A percentile compares a stretch with the other conserved stretches of the same genome.
Conservation (phyloP, 129 eudicot genomes). For the Scalesia atractyloides region DNA sequence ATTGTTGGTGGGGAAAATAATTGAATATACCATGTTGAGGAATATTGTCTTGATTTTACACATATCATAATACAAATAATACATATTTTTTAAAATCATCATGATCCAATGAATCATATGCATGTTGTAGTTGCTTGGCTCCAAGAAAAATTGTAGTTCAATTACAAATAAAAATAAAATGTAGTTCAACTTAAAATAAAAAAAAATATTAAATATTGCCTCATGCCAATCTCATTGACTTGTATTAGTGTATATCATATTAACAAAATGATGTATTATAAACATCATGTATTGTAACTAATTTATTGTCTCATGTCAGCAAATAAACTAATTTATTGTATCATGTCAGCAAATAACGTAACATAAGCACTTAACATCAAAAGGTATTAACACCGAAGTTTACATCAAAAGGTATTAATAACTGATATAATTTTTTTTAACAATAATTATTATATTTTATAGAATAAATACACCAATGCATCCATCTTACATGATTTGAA, state of each 20-base stretch:
- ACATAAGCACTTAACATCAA: no score
- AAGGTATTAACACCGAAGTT: no score
- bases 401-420: no score
- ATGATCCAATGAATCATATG: neutral
- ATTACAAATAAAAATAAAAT: neutral
- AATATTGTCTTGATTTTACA: constrained; percentile 26
- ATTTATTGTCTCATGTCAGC: neutral
- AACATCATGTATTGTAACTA: neutral
- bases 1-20: constrained; percentile 34
- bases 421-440: no score
- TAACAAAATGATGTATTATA: neutral
- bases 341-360: constrained; percentile 1
- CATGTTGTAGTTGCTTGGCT: neutral
- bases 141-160: neutral
- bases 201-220: neutral
- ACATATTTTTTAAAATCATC: constrained; percentile 13
- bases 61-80: constrained; percentile 15
- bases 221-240: constrained; percentile 1
- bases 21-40: constrained; percentile 20
- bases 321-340: neutral
- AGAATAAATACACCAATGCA: no score
- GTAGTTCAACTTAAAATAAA: neutral
- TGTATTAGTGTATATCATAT: neutral
- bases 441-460: no score
- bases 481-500: no score